Evolutionary conservation across 108 stramenopile genomes (phyloP).

Genomic region (Skeletonema potamos): DNA sequence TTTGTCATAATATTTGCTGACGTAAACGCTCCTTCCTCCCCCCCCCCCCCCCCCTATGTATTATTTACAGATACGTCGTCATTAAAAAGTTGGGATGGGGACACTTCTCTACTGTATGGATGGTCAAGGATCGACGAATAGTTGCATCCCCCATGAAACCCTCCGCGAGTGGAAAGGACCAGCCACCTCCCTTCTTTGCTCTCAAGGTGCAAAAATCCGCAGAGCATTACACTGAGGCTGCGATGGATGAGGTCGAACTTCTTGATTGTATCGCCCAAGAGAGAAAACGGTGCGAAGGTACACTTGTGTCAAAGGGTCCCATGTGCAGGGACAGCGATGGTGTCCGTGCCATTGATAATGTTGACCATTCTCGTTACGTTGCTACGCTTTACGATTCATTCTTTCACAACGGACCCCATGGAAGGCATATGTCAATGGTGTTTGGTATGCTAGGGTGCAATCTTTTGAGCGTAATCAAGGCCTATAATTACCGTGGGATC

Average conservation of each 20-base stretch:
- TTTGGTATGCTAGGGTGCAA: conserved; percentile 97
- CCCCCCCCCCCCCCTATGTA: too few species aligned
- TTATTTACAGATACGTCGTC: conserved; percentile 79
- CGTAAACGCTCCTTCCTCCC: background rate
- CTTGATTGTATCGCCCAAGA: conserved; percentile 82
- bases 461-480: conserved; percentile 95
- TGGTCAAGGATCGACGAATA: conserved; percentile 78
- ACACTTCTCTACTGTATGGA: conserved; percentile 99
- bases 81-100: conserved; percentile 99
- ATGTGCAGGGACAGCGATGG: conserved; percentile 42
- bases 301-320: conserved; percentile 44
- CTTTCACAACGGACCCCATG: conserved; percentile 95
- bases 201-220: conserved; percentile 98
- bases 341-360: conserved; percentile 51
- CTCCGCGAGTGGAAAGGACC: background rate
- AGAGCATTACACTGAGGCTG: conserved; percentile 97
- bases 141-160: conserved; percentile 18
- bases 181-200: conserved; percentile 68
- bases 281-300: conserved; percentile 57
- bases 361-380: conserved; percentile 72
- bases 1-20: background rate
- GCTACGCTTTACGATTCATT: conserved; percentile 94
- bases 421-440: conserved; percentile 97
- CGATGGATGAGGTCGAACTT: conserved; percentile 96
- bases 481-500: conserved; percentile 91